A percentile compares a stretch with the other conserved stretches of the same genome.
These are phyloP conservation scores for Cardamine chenopodiifolia DNA, from an alignment of 345 rosid genomes.

Conservation along the genomic window DNA sequence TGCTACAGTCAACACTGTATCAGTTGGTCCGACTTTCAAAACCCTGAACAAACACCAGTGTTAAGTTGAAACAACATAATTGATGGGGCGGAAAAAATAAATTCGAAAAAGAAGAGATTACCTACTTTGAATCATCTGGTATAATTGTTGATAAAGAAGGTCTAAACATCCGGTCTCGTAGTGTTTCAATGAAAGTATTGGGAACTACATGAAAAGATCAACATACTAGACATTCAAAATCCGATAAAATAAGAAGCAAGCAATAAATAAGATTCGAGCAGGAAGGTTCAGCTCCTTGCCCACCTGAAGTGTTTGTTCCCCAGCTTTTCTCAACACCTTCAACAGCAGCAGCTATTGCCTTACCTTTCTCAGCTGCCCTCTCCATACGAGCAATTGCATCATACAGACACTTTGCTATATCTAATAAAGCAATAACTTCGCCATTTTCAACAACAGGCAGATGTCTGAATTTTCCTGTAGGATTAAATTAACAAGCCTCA, in stretches of 20 bases:
- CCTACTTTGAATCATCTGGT: constrained; percentile 96
- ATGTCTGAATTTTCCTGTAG: constrained; percentile 94
- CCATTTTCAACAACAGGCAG: constrained; percentile 99
- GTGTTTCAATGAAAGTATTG: constrained; percentile 84
- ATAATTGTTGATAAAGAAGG: constrained; percentile 88
- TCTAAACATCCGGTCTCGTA: constrained; percentile 88
- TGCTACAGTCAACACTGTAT: constrained; percentile 70
- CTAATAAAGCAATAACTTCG: constrained; percentile 95
- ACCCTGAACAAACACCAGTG: constrained; percentile 59
- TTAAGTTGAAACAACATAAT: constrained; percentile 1
- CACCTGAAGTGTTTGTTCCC: constrained; percentile 84
- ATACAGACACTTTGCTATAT: constrained; percentile 94
- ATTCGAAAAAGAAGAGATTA: constrained; percentile 56
- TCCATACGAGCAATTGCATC: constrained; percentile 99
- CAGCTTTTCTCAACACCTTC: constrained; percentile 98
- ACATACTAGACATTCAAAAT: constrained; percentile 5
- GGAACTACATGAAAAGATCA: constrained; percentile 56
- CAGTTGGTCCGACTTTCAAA: constrained; percentile 76
- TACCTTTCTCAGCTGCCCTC: constrained; percentile 98
- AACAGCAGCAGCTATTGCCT: constrained; percentile 98
- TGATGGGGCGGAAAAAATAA: constrained; percentile 3
- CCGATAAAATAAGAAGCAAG: not conserved
- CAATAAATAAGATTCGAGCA: not conserved
- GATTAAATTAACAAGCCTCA: constrained; percentile 21
- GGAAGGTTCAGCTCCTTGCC: constrained; percentile 29